Base-by-base conservation (phyloP, 371 early-diverging fungal genomes). In the Circinella umbellata region DNA sequence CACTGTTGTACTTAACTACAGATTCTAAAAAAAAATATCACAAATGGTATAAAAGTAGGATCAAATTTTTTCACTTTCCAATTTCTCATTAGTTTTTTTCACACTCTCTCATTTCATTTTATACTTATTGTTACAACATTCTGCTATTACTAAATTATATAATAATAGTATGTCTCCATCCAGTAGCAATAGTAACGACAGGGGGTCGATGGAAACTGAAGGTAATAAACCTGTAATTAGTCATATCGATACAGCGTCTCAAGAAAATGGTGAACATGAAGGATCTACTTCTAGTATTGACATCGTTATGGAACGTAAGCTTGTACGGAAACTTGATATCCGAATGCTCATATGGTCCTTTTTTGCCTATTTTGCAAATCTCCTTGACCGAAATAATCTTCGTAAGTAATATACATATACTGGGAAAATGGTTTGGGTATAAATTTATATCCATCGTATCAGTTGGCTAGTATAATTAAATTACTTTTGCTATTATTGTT, bases 331-430 rank as follows among this genome's bases (percentile, higher is more conserved):
- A 68, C 75, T 93, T 37, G 93, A 93, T 73, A 60, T 74, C 36
- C 87, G 89, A n/a, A 71, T 94, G 6, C 80, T 93, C 47, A 88
- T 93, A 3, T 83, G 90, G 73, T 81, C 93, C 27, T 80, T 86
- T 55, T 74, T 89, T 37, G 85, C 90, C n/a, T 93, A 93, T 67
- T 81, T 93, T 59, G 87, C 91, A 57, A 88, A 85, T 64, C 88
- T 88, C 66, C 75, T 94, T 14, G 93, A 93, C 71, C 86, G 93
- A 57, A 88, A 87, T 57, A 94, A 93, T 71, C 90, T 94, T 72
- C 92, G 87, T 80, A 73, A 47, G 27, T 18, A 38, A 20, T 46
- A 20, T 6, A 53, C 53, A 53, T 53, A 2, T 18, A 53, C 27
- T 27, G 27, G 27, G 27, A 27, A 27, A 27, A 27, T 27, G 9